Percentiles rank a stretch among this genome's conserved stretches.
These are phyloP conservation scores for Haplosporangium sp. DNA, from an alignment of 371 early-diverging fungal species.

Conservation along the genomic window DNA sequence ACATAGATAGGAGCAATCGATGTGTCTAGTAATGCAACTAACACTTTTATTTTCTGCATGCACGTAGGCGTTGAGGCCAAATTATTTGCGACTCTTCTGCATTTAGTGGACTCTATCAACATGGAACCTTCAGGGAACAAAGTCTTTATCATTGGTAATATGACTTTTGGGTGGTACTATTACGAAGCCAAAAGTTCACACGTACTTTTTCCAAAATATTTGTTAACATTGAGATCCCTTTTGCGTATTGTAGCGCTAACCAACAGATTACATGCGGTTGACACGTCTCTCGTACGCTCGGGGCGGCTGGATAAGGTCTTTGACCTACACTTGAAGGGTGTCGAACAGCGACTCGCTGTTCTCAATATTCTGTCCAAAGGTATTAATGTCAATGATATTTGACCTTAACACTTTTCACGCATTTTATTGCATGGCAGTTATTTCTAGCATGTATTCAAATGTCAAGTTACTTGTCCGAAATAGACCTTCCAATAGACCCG, in stretches of 20 bases:
- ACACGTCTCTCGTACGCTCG: slow-evolving; percentile 64
- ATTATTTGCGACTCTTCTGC: slow-evolving; percentile 55
- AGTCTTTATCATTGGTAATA: slow-evolving; percentile 66
- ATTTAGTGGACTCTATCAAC: slow-evolving; percentile 60
- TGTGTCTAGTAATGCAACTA: not conserved
- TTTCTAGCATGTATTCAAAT: not conserved
- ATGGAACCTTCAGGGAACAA: slow-evolving; percentile 18
- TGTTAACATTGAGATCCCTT: not conserved
- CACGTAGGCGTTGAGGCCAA: slow-evolving; percentile 56
- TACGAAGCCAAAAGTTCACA: not conserved
- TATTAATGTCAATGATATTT: slow-evolving; percentile 19
- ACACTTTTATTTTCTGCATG: not conserved
- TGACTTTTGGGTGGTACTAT: not conserved
- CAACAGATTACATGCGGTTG: slow-evolving; percentile 67
- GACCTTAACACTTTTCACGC: not conserved
- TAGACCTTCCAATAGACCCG: slow-evolving; percentile 67
- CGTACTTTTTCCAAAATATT: not conserved
- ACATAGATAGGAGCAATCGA: not conserved
- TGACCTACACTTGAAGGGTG: slow-evolving; percentile 61
- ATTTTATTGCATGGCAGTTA: not conserved
- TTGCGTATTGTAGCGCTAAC: slow-evolving; percentile 59
- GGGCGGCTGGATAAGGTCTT: slow-evolving; percentile 67
- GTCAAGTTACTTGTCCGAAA: not conserved
- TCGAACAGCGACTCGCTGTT: slow-evolving; percentile 59
- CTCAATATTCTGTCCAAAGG: slow-evolving; percentile 63